Conservation (phyloP, 768 basidiomycete genomes). For the Mycena maculata region DNA sequence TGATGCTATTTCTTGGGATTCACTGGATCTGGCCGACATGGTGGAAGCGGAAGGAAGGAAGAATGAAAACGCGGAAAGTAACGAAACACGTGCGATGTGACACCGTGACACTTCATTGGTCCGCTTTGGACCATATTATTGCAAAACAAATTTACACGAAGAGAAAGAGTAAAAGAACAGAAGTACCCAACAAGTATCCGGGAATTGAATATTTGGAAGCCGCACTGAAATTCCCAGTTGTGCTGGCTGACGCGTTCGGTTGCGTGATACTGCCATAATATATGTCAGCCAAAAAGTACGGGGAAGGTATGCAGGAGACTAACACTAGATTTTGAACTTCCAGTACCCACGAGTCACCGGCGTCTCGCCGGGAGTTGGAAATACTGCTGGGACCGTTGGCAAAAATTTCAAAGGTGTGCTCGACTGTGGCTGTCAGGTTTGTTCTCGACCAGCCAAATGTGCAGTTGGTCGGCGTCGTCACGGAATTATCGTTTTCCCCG, state of each 20-base stretch:
- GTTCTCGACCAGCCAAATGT: conserved; percentile 13
- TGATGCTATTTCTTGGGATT: background rate
- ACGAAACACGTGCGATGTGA: background rate
- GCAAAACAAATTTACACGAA: background rate
- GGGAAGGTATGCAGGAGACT: background rate
- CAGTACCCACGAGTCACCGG: background rate
- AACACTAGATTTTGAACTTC: conserved; percentile 9
- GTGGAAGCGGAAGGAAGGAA: background rate
- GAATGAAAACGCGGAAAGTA: background rate
- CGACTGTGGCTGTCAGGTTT: background rate
- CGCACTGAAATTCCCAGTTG: background rate
- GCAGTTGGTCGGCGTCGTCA: background rate
- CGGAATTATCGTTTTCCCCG: background rate
- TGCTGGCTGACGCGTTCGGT: background rate
- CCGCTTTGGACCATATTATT: background rate
- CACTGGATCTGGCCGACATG: background rate
- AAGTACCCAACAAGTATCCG: background rate
- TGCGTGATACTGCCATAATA: conserved; percentile 6
- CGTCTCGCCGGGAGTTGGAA: background rate
- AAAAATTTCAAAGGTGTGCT: background rate
- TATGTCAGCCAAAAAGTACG: background rate
- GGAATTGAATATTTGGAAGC: background rate
- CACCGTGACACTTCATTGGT: background rate
- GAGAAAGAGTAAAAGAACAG: background rate
- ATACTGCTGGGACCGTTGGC: background rate